phyloP scores from a whole-genome alignment of 257 asterid genomes.

The Forsythia viridissima region DNA sequence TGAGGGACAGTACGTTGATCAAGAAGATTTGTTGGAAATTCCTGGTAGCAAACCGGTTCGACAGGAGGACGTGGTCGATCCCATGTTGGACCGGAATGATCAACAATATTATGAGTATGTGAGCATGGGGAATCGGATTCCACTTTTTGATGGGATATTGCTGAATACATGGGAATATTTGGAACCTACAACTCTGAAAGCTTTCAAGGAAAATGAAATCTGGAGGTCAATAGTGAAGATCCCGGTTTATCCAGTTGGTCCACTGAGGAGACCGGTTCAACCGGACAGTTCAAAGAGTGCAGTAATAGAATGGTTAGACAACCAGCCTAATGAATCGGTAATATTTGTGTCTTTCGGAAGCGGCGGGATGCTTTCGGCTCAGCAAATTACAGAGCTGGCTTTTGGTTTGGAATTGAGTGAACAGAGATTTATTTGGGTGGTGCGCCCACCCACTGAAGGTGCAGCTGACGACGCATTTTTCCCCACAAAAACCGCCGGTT shows the following conservation, averaged over 20 bases:
- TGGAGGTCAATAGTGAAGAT: conserved; percentile 24
- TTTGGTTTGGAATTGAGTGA: conserved; percentile 62
- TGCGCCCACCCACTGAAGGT: conserved; percentile 42
- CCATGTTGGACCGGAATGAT: conserved; percentile 61
- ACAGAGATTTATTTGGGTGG: conserved; percentile 70
- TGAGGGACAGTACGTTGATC: conserved; percentile 53
- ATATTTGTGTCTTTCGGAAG: conserved; percentile 71
- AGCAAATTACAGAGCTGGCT: conserved; percentile 59
- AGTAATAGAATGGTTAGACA: conserved; percentile 46
- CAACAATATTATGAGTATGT: conserved; percentile 46
- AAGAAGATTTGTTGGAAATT: conserved; percentile 28
- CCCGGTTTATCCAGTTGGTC: conserved; percentile 68
- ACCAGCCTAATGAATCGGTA: conserved; percentile 57
- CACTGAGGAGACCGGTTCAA: conserved; percentile 41
- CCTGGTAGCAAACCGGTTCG: conserved; percentile 74
- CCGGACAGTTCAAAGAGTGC: conserved; percentile 4
- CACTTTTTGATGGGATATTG: conserved; percentile 57
- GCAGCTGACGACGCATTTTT: conserved; percentile 49
- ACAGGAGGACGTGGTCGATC: conserved; percentile 67
- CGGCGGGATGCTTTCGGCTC: conserved; percentile 50
- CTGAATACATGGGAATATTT: conserved; percentile 64
- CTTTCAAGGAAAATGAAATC: conserved; percentile 37
- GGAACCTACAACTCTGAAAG: conserved; percentile 51
- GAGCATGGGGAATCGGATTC: conserved; percentile 19
- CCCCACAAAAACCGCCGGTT: conserved; percentile 6